Base-by-base conservation (phyloP, 73 alveolate genomes). In the Breviolum minutum region DNA sequence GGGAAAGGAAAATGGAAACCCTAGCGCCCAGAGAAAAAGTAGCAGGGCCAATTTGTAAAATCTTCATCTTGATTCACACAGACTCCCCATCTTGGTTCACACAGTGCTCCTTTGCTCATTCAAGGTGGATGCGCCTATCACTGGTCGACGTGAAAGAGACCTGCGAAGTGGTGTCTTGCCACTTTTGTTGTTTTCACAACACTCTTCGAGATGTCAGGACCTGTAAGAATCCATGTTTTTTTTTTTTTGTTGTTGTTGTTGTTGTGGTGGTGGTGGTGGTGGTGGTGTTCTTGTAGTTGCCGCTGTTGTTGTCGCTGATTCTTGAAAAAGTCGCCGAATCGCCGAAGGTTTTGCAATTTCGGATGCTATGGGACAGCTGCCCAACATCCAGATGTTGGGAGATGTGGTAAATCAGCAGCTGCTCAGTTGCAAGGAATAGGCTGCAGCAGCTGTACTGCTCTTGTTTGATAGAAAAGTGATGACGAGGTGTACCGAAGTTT, bases 141-240 rank as follows among this genome's bases (percentile, higher is more conserved):
- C 97, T 16, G 97, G 97, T 29, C 97, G 97, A 11, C 97, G 97
- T 10, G 97, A 90, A 87, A 87, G 97, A 24, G 97, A 90, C 63
- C 71, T 90, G 19, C 97, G 97, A 10, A 90, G 87, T n/a, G 97
- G 97, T 68, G 87, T 10, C 92, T 83, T 22, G 74, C 69, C 69
- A 26, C 24, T 40, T 3, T 40, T 20, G 60, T 73, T 73, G n/a
- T 48, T 73, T 13, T 22, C 13, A 30, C 13, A 8, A 20, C n/a
- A 8, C 81, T 22, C n/a, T 30, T 22, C 30, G 10, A 2, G n/a
- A 17, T 22, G 7, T 1, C 30, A 1, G 81, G 40, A 20, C 26
- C n/a, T 22, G 81, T 11, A 71, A 12, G 32, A 32, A 20, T 32
- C 30, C 40, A 6, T 8, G 74, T 30, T 6, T 48, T 73, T 8